phyloP scores from a whole-genome alignment of 2,329 filamentous ascomycete genomes.

The Exophiala sp. region DNA sequence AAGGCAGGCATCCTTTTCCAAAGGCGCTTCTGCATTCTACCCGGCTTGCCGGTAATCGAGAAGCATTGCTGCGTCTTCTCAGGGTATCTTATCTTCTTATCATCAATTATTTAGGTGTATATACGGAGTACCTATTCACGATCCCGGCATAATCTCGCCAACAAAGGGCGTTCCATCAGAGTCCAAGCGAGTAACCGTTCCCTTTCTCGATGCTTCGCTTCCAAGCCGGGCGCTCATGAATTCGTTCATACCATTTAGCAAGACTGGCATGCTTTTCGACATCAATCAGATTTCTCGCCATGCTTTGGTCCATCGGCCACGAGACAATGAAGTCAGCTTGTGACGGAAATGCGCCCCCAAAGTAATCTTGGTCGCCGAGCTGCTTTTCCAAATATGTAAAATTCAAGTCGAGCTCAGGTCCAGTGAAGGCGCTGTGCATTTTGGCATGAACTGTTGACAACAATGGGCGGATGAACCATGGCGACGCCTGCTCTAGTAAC shows the following conservation, averaged over 20 bases:
- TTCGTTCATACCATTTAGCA: slow-evolving; percentile 22
- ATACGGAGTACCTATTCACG: neutral
- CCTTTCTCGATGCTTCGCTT: slow-evolving; percentile 27
- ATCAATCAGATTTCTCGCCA: slow-evolving; percentile 9
- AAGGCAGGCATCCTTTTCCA: too few species aligned
- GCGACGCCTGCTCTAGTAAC: slow-evolving; percentile 13
- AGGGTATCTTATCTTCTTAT: neutral
- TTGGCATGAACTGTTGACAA: slow-evolving; percentile 13
- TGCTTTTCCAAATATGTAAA: slow-evolving; percentile 22
- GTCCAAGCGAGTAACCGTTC: slow-evolving; percentile 20
- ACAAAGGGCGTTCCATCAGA: neutral
- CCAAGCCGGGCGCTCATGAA: slow-evolving; percentile 25
- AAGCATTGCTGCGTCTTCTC: neutral
- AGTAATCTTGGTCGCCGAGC: slow-evolving; percentile 23
- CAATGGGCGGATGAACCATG: slow-evolving; percentile 25
- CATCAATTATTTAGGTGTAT: neutral
- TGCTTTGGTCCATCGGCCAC: slow-evolving; percentile 23
- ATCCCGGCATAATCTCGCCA: neutral
- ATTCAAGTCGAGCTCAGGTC: slow-evolving; percentile 15
- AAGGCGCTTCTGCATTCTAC: too few species aligned
- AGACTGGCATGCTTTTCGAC: slow-evolving; percentile 20
- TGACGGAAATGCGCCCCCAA: slow-evolving; percentile 22
- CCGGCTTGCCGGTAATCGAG: neutral
- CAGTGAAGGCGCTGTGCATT: slow-evolving; percentile 17
- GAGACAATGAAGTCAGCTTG: slow-evolving; percentile 25